These are phyloP conservation scores for Parastagonospora nodorum DNA, from an alignment of 2,329 filamentous ascomycete genomes.

Conservation along the genomic window DNA sequence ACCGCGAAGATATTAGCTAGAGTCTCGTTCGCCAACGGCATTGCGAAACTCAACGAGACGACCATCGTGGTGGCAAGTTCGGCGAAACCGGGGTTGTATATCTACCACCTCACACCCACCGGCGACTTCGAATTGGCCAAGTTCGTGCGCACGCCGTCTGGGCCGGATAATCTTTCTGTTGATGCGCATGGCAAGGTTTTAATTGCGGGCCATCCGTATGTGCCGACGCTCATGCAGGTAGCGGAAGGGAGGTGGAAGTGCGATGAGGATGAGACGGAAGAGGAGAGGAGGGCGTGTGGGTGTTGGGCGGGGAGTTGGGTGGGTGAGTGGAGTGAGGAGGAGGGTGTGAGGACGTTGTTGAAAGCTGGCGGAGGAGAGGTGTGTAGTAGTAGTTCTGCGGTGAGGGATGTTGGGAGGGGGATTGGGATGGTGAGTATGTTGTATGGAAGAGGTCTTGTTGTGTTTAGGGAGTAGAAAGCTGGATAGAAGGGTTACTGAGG, in stretches of 20 bases:
- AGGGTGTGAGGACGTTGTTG: constrained; percentile 44
- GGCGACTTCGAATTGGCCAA: constrained; percentile 14
- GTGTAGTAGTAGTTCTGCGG: constrained; percentile 44
- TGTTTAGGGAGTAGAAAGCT: constrained; percentile 34
- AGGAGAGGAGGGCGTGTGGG: constrained; percentile 29
- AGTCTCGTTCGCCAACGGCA: constrained; percentile 51
- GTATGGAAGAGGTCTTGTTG: constrained; percentile 49
- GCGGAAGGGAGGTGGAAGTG: constrained; percentile 26
- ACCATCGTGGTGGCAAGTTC: constrained; percentile 48
- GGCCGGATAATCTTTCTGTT: constrained; percentile 49
- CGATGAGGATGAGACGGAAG: constrained; percentile 14
- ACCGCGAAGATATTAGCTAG: constrained; percentile 31
- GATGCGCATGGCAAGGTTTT: constrained; percentile 46
- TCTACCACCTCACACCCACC: constrained; percentile 34
- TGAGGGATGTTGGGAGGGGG: constrained; percentile 44
- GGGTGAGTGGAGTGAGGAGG: constrained; percentile 46
- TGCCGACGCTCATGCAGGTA: constrained; percentile 34
- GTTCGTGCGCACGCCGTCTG: constrained; percentile 33
- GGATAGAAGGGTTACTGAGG: not conserved
- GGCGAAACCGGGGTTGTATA: constrained; percentile 37
- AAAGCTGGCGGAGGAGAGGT: constrained; percentile 39
- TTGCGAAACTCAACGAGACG: constrained; percentile 43
- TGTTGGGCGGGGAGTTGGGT: constrained; percentile 43
- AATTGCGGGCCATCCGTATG: constrained; percentile 50
- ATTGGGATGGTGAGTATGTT: constrained; percentile 47